Base-by-base conservation (phyloP, 441 rosid genomes). In the Erodium moschatum region DNA sequence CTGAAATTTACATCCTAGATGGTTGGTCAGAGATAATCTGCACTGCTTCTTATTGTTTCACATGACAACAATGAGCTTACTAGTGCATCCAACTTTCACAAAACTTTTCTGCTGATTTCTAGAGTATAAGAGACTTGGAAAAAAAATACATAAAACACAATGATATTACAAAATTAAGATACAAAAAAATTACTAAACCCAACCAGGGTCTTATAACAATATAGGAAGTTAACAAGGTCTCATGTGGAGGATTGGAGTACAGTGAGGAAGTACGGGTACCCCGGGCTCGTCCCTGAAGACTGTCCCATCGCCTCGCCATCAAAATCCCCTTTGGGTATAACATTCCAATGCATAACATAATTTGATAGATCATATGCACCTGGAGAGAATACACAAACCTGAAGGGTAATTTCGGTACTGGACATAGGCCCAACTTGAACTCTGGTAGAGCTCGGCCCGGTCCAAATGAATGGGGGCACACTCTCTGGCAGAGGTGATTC, bases 401-500 rank as follows among this genome's bases (percentile, higher is more conserved):
- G 85, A 76, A 92, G 85, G 24, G 89, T 86, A 73, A 89, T 77
- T 77, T 82, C 85, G 0, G 70, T 61, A 9, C 84, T 77, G 15
- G 97, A 89, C 74, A 74, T 63, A 12, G 99, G 91, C 76, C 78
- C 81, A 64, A 89, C 75, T 70, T 52, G 76, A 69, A 85, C 75
- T 66, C 78, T 85, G 64, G 89, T 87, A 21, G 85, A 81, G 76
- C 93, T 87, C 65, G 91, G 79, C 67, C 90, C 97, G 48, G 89
- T 85, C 99, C 98, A 95, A 61, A 90, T 75, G 78, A 86, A 87
- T 0, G 96, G 89, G 44, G 87, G 79, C 64, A 81, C 85, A 48
- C 87, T 85, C 76, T 84, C 91, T 19, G 76, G 78, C 18, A 85
- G 75, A 24, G 70, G 31, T 40, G 74, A 76, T 69, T 77, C 79